A percentile compares a stretch with the other conserved stretches of the same genome.
Conservation (phyloP, 495 filamentous ascomycete species). For the Aspergillus sclerotiicarbonarius region DNA sequence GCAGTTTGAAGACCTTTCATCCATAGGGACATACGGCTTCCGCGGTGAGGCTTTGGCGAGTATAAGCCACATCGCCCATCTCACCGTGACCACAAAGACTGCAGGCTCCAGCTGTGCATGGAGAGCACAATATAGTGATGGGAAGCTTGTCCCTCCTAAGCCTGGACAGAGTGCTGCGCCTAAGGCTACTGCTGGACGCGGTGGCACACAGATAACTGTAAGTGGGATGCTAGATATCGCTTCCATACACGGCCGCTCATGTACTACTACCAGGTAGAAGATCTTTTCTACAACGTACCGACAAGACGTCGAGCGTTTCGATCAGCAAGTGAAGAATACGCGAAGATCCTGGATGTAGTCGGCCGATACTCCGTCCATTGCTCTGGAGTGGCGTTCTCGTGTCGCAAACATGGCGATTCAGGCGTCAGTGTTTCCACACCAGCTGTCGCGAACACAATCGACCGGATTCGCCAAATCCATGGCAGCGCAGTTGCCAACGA, state of each 20-base stretch:
- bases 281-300: conserved; percentile 95
- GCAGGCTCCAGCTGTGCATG: conserved; percentile 86
- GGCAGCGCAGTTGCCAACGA: conserved; percentile 86
- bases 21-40: conserved; percentile 95
- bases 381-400: conserved; percentile 84
- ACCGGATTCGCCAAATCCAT: conserved; percentile 89
- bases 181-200: conserved; percentile 84
- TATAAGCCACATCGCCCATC: conserved; percentile 97
- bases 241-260: neutral
- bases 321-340: conserved; percentile 91
- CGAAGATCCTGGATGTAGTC: conserved; percentile 95
- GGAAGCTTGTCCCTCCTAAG: conserved; percentile 80
- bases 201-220: conserved; percentile 93
- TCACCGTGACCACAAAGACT: conserved; percentile 92
- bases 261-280: conserved; percentile 65
- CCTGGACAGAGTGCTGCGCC: conserved; percentile 89
- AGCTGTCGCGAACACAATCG: conserved; percentile 63
- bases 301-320: conserved; percentile 86
- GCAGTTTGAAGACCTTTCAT: conserved; percentile 88
- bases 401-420: conserved; percentile 92
- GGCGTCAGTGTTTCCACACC: conserved; percentile 77
- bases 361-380: conserved; percentile 97
- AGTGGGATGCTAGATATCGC: conserved; percentile 11
- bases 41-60: conserved; percentile 95
- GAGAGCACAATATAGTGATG: conserved; percentile 82